Base-by-base conservation (phyloP, 2,329 filamentous ascomycete genomes). In the Alternaria novae-zelandiae region DNA sequence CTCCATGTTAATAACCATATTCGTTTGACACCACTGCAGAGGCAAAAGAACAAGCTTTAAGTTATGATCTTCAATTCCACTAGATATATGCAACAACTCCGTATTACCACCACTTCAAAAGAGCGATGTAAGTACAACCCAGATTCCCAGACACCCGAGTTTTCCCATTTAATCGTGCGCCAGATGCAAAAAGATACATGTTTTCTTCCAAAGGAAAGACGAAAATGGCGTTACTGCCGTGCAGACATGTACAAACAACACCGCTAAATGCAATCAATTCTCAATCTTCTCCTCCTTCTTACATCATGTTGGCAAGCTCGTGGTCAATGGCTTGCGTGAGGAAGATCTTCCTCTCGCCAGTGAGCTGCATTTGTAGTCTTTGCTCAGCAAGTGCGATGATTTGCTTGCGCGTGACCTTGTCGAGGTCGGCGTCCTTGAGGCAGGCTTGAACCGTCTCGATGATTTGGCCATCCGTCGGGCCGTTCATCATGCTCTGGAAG, bases 381-480 rank as follows among this genome's bases (percentile, higher is more conserved):
- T 97, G 94, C 83, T 99, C 96, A 12, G 97, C 94, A 47, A 98
- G 86, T 4, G 92, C 94, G 79, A 83, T 83, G 78, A 89, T 83
- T 83, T 98, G 95, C 84, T 99, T 99, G 89, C 98, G 99, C 7
- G 96, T 99, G 51, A 98, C 93, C n/a, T 88, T 95, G 79, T 99
- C 96, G 45, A 99, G 85, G 79, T 99, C 95, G 1, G 97, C 94
- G 74, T 97, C 95, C 15, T 86, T 83, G 66, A 99, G 84, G 72
- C 96, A 96, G 54, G 86, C 84, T 74, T 93, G 91, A 66, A 98
- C 95, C 2, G 92, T 91, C 65, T 96, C 92, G 17, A 93, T 86
- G 68, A 99, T 97, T 64, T 89, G 87, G 49, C 84, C 84, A 73
- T 98, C 94, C 69, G 91, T 92, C 0, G 93, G 92, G 0, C 92